Percentiles rank a stretch among this genome's conserved stretches.
Conservation (phyloP, 352 stramenopile species). For the Saprolegnia parasitica region DNA sequence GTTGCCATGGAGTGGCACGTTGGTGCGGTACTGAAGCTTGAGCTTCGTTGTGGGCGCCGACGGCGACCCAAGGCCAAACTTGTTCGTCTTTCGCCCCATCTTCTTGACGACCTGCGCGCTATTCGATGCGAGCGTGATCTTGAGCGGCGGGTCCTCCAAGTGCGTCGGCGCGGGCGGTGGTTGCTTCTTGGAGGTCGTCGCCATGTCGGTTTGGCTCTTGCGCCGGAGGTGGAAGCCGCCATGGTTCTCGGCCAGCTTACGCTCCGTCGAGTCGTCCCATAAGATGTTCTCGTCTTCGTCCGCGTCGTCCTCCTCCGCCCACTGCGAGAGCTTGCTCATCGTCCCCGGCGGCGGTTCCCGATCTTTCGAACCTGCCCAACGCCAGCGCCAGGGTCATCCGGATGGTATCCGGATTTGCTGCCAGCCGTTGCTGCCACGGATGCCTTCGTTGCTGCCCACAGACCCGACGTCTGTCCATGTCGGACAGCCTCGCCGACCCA, state of each 20-base stretch:
- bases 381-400: neutral
- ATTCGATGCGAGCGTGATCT: constrained; percentile 6
- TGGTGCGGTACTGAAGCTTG: neutral
- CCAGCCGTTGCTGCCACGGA: no score
- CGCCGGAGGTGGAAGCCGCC: constrained; percentile 25
- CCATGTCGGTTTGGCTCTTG: neutral
- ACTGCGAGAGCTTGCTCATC: constrained; percentile 26
- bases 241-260: constrained; percentile 26
- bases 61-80: constrained; percentile 23
- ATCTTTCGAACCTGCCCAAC: constrained; percentile 7
- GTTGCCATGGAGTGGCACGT: neutral
- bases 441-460: no score
- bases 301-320: constrained; percentile 24
- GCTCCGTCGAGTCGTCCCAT: constrained; percentile 20
- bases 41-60: neutral
- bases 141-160: neutral
- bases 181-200: neutral
- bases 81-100: constrained; percentile 12
- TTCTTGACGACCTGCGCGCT: constrained; percentile 19
- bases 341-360: no score
- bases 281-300: constrained; percentile 29
- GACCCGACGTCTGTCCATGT: no score
- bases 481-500: no score
- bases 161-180: neutral
- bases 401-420: neutral